Base-by-base conservation (phyloP, 352 stramenopile species). In the Phytophthora colocasiae region DNA sequence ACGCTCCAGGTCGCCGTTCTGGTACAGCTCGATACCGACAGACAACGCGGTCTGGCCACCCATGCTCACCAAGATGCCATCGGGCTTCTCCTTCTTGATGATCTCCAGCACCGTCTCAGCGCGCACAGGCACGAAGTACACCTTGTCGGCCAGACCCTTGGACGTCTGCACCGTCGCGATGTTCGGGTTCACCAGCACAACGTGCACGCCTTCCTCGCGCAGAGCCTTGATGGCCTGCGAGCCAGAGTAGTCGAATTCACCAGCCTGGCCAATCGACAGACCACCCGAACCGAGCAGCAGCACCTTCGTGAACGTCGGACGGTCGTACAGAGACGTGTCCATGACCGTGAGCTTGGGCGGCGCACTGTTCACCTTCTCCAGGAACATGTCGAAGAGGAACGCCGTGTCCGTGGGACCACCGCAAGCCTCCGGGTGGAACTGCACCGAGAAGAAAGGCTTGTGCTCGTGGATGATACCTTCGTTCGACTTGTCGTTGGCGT, bases 11-110 rank as follows among this genome's bases (percentile, higher is more conserved):
- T 96, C 90, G 44, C 97, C 97, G 45, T 80, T 88, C 54, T 96
- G 66, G 79, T 97, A 97, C 47, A 99, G 82, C 74, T 99, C 96
- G 47, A 99, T 95, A 56, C 96, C 98, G 58, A 98, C 95, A 75
- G 98, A 98, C 11, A 99, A 78, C 11, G 97, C 98, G 7, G 98
- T 99, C 82, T 99, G 98, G 58, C 97, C 97, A 62, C 98, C 98
- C 98, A 99, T 99, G 49, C 86, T 98, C 11, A 99, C 89, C 12
- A 99, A 77, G 69, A 99, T 98, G 53, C 96, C 97, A 83, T 99
- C 97, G 0, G 97, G 98, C 63, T 97, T 97, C 78, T 99, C 97
- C 77, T 98, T 98, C 63, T 97, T 94, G 80, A 99, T 98, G 68
- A 98, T 89, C 59, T 97, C 86, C 56, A 94, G 80, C 44, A 98